Conservation (phyloP, 2,329 filamentous ascomycete species). For the Laburnicola sp. region DNA sequence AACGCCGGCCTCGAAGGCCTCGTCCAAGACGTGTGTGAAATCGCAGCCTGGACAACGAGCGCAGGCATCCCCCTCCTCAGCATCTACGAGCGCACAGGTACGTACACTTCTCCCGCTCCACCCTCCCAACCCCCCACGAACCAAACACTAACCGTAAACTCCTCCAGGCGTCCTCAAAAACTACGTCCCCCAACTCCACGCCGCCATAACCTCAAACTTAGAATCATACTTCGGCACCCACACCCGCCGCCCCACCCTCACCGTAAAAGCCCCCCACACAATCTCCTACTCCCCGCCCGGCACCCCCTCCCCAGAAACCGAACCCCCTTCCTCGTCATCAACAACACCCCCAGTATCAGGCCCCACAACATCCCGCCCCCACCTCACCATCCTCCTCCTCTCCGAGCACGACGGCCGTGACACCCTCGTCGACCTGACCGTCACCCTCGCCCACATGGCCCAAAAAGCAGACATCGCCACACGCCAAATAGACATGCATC, state of each 20-base stretch:
- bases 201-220: conserved; percentile 76
- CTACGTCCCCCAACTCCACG: conserved; percentile 82
- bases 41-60: conserved; percentile 90
- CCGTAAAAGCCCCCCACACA: conserved; percentile 71
- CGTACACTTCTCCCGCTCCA: no score
- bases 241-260: conserved; percentile 69
- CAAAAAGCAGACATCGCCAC: conserved; percentile 82
- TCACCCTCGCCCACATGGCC: conserved; percentile 92
- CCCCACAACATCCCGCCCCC: conserved; percentile 39
- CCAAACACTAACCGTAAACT: conserved; percentile 8
- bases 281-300: conserved; percentile 58
- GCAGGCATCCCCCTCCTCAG: conserved; percentile 86
- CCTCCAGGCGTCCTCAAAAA: conserved; percentile 78
- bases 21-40: conserved; percentile 87
- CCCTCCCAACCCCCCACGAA: neutral
- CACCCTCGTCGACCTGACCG: conserved; percentile 92
- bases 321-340: no score
- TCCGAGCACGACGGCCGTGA: conserved; percentile 88
- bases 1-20: conserved; percentile 78
- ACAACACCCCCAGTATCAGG: no score
- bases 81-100: conserved; percentile 90
- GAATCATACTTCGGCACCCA: conserved; percentile 80
- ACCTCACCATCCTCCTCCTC: conserved; percentile 72
- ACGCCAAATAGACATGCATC: conserved; percentile 78
- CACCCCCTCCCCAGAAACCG: conserved; percentile 46